A percentile compares a stretch with the other conserved stretches of the same genome.
phyloP scores from a whole-genome alignment of 2,329 filamentous ascomycete genomes.

The Claviceps africana region DNA sequence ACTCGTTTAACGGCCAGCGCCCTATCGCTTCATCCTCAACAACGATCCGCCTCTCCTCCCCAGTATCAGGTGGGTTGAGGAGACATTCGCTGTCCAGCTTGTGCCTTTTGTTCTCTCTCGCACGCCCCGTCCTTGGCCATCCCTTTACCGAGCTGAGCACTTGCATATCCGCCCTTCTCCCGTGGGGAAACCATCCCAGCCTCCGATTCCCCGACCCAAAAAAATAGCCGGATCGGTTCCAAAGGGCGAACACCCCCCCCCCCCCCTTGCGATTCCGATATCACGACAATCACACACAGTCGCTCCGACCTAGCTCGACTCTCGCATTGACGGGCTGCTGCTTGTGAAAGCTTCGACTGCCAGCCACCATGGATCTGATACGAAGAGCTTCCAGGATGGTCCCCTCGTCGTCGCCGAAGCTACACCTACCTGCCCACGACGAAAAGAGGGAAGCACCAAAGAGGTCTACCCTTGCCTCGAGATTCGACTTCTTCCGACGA shows the following conservation, averaged over 20 bases:
- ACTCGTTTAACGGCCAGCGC: constrained; percentile 1
- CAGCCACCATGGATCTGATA: constrained; percentile 41
- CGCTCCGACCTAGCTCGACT: not conserved
- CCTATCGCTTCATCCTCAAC: not conserved
- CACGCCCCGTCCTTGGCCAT: not conserved
- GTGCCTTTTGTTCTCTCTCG: not conserved
- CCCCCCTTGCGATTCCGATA: not conserved
- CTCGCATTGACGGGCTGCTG: not conserved
- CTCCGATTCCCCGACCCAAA: not conserved
- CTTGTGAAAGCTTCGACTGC: constrained; percentile 1
- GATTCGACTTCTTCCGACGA: constrained; percentile 68
- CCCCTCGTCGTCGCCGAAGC: constrained; percentile 26
- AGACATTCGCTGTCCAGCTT: not conserved
- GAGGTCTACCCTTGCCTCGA: constrained; percentile 28
- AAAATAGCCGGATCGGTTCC: not conserved
- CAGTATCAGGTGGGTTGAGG: not conserved
- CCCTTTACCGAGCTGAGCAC: not conserved
- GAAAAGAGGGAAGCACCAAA: constrained; percentile 30
- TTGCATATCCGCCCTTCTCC: not conserved
- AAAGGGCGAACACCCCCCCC: too few species aligned
- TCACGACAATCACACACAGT: not conserved
- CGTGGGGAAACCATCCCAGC: not conserved
- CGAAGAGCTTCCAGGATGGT: constrained; percentile 39
- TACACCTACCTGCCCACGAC: constrained; percentile 33
- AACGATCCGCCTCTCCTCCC: not conserved